Percentiles rank a stretch among this genome's conserved stretches.
phyloP scores from a whole-genome alignment of 768 basidiomycete genomes.

The Panus rudis region DNA sequence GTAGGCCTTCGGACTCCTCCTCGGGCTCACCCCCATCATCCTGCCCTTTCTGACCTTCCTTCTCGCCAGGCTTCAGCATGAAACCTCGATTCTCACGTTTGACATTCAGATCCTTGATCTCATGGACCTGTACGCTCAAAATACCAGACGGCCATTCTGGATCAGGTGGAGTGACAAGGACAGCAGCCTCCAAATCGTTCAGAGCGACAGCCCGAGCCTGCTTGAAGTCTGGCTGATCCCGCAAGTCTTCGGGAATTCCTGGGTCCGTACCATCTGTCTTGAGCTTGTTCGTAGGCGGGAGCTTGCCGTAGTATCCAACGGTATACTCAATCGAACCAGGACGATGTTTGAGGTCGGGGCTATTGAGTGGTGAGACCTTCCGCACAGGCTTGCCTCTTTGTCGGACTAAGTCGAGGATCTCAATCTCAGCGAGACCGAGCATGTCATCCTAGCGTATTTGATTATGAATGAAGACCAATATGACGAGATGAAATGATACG shows the following conservation, averaged over 20 bases:
- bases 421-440: conserved; percentile 41
- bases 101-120: conserved; percentile 56
- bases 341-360: conserved; percentile 22
- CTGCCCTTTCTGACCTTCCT: conserved; percentile 49
- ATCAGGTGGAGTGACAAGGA: conserved; percentile 43
- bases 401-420: conserved; percentile 23
- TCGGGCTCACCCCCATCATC: conserved; percentile 44
- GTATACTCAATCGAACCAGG: conserved; percentile 41
- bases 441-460: conserved; percentile 33
- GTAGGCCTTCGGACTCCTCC: conserved; percentile 54
- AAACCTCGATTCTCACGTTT: conserved; percentile 30
- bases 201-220: conserved; percentile 41
- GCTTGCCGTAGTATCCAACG: conserved; percentile 46
- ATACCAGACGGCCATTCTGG: conserved; percentile 61
- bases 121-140: conserved; percentile 56
- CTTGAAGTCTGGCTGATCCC: conserved; percentile 39
- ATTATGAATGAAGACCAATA: not conserved
- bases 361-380: conserved; percentile 16
- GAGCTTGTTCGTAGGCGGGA: conserved; percentile 17
- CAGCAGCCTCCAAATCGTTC: conserved; percentile 37
- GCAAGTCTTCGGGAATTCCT: conserved; percentile 31
- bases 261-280: conserved; percentile 28
- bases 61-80: conserved; percentile 6
- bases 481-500: conserved; percentile 1
- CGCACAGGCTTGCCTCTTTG: conserved; percentile 20